Evolutionary conservation across 169 alveolate species (phyloP), one percentile per base, ranked within the genome.

Genomic region (Eimeria maxima): DNA sequence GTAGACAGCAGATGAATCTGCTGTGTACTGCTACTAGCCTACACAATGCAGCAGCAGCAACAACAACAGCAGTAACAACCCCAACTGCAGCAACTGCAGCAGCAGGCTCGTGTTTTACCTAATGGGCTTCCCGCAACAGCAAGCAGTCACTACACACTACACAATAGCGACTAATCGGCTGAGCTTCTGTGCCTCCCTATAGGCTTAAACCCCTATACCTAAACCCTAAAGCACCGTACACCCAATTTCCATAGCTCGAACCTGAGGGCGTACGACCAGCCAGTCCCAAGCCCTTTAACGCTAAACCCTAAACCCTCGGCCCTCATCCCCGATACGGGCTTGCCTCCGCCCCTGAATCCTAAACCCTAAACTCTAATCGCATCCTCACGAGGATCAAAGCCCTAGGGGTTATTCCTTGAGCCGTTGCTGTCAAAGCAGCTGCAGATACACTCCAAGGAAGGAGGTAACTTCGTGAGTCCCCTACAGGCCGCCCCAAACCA

Each of bases 391-490:
- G 65, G 42, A 94, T 29, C 55, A 94, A n/a, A 71, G 76, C 90
- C 45, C 93, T 65, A 29, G 96, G 73, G 67, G 96, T 84, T 33
- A 94, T 60, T 57, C 96, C 96, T 65, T 81, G 93, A 7, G 33
- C 69, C 38, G 96, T 94, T 24, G 96, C 96, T 27, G 96, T 63
- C 65, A 94, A 47, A 22, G 93, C 93, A 20, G 83, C 42, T 6
- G 93, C 80, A n/a, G 89, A 60, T 5, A 81, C 90, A n/a, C 95
- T 84, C 27, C 65, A 45, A 73, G 96, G 96, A 33, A 94, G 45
- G 11, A 60, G 44, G 87, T 80, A 86, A 33, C 73, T 80, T 60
- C 63, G 63, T 8, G 80, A n/a, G 53, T 45, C 38, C 27, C 45
- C 83, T 45, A 80, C 18, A 29, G 93, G 93, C 24, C 55, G 22